Conservation (phyloP, 805 yeast species). For the Nakazawaea holstii region DNA sequence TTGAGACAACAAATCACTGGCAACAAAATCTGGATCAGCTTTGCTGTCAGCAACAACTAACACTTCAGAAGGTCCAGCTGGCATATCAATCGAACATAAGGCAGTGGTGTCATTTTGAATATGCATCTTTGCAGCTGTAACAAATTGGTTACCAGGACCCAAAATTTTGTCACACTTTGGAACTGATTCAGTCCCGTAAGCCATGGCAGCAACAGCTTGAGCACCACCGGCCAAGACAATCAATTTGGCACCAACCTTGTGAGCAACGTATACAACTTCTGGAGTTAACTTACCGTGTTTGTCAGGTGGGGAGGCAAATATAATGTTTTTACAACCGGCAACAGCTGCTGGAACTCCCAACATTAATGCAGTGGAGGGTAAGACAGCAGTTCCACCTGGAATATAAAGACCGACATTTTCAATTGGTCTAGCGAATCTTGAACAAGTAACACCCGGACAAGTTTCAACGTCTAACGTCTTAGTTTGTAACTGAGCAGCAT, state of each 20-base stretch:
- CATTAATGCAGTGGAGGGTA: conserved; percentile 98
- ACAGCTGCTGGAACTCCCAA: conserved; percentile 97
- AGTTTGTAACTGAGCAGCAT: conserved; percentile 80
- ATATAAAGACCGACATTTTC: conserved; percentile 93
- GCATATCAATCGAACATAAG: conserved; percentile 96
- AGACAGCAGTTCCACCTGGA: conserved; percentile 98
- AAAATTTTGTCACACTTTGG: conserved; percentile 94
- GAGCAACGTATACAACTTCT: conserved; percentile 96
- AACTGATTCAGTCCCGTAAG: conserved; percentile 91
- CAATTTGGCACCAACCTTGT: conserved; percentile 85
- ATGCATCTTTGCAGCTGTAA: conserved; percentile 98
- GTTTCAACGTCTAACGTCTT: conserved; percentile 83
- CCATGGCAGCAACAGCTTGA: conserved; percentile 98
- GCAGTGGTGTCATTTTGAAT: conserved; percentile 95
- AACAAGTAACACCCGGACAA: conserved; percentile 87
- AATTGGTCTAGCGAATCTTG: conserved; percentile 92
- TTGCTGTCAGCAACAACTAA: conserved; percentile 85
- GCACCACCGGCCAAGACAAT: conserved; percentile 98
- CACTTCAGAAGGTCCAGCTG: conserved; percentile 99
- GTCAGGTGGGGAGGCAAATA: conserved; percentile 94
- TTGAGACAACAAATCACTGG: conserved; percentile 92
- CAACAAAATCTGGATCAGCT: conserved; percentile 94
- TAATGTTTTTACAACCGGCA: conserved; percentile 91
- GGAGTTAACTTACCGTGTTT: conserved; percentile 91
- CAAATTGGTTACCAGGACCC: conserved; percentile 99